These are phyloP conservation scores for Nakaseomyces uthaithaninus DNA, from an alignment of 1,139 yeast genomes.

Conservation along the genomic window DNA sequence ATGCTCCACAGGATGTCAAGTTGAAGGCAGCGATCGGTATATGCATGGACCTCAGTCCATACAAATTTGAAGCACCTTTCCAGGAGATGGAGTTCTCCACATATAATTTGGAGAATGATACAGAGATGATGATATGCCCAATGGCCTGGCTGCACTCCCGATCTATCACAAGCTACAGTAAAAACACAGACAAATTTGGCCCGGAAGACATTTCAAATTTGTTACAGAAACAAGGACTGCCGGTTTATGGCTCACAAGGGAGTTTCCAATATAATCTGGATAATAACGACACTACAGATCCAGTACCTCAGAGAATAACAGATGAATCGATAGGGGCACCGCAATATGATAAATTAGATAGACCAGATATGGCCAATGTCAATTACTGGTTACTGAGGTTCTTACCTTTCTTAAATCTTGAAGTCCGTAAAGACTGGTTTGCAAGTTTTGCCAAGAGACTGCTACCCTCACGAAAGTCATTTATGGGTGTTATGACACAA, in stretches of 20 bases:
- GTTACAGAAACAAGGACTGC: constrained; percentile 16
- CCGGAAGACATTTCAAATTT: not conserved
- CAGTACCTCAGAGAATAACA: constrained; percentile 12
- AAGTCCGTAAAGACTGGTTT: constrained; percentile 20
- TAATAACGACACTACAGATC: constrained; percentile 5
- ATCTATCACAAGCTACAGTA: constrained; percentile 29
- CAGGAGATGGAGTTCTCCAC: constrained; percentile 61
- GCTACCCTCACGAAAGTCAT: constrained; percentile 21
- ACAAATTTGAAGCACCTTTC: constrained; percentile 74
- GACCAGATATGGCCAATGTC: constrained; percentile 37
- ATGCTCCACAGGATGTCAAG: constrained; percentile 19
- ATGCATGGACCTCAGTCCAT: constrained; percentile 94
- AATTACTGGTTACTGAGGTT: constrained; percentile 70
- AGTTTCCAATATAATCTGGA: constrained; percentile 20
- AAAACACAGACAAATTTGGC: not conserved
- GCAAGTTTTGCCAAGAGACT: constrained; percentile 7
- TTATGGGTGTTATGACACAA: constrained; percentile 36
- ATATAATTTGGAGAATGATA: constrained; percentile 42
- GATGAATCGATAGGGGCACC: constrained; percentile 7
- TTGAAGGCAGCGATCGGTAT: constrained; percentile 60
- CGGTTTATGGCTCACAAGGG: constrained; percentile 24
- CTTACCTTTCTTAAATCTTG: constrained; percentile 46
- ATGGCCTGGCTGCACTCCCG: constrained; percentile 77
- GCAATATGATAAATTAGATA: constrained; percentile 22
- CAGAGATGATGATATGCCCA: constrained; percentile 60